Conservation (phyloP, 2,329 filamentous ascomycete genomes). For the Fusarium sarcochroum region DNA sequence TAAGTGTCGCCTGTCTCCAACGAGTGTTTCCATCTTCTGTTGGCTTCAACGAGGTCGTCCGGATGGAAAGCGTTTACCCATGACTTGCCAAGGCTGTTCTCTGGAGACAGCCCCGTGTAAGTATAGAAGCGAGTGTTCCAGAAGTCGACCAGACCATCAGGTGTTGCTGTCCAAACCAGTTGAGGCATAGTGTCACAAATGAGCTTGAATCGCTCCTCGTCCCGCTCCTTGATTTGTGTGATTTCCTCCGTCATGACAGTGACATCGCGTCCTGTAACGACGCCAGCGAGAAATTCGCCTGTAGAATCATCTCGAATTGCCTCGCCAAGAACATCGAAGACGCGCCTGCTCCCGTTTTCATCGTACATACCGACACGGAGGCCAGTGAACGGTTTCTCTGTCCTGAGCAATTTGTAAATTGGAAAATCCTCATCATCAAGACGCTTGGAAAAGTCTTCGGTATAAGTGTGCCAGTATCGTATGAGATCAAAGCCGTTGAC, state of each 20-base stretch:
- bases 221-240: conserved; percentile 76
- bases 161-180: conserved; percentile 80
- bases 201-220: conserved; percentile 80
- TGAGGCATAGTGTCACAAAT: conserved; percentile 83
- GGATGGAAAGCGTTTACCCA: conserved; percentile 78
- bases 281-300: conserved; percentile 80
- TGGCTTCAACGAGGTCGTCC: conserved; percentile 74
- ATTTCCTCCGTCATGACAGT: conserved; percentile 79
- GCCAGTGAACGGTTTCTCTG: conserved; percentile 70
- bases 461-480: conserved; percentile 72
- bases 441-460: conserved; percentile 73
- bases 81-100: conserved; percentile 72
- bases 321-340: conserved; percentile 78
- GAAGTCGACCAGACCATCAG: conserved; percentile 78
- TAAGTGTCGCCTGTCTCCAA: conserved; percentile 78
- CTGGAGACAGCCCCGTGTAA: conserved; percentile 78
- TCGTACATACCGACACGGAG: conserved; percentile 75
- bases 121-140: conserved; percentile 84
- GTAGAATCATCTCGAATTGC: conserved; percentile 75
- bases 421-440: conserved; percentile 74
- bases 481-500: conserved; percentile 70
- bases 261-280: conserved; percentile 80
- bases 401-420: conserved; percentile 74
- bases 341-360: conserved; percentile 63
- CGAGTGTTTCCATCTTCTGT: conserved; percentile 71